Evolutionary conservation across 768 basidiomycete genomes (phyloP).

Genomic region (Suillus subaureus): DNA sequence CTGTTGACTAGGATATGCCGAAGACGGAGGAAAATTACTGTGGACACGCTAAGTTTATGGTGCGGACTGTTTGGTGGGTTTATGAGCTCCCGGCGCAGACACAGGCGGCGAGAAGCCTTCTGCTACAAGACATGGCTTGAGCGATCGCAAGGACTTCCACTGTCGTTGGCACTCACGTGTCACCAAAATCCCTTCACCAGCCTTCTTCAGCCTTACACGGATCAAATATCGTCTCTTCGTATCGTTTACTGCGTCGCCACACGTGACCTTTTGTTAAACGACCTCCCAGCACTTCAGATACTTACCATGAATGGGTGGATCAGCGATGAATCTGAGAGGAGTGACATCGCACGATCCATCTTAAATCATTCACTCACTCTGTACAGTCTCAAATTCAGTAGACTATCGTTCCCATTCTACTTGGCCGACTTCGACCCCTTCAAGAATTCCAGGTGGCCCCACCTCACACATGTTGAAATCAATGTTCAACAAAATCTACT

Average conservation of each 20-base stretch:
- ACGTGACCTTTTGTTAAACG: conserved; percentile 18
- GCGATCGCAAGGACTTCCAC: conserved; percentile 18
- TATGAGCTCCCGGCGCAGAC: conserved; percentile 25
- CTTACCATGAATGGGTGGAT: conserved; percentile 18
- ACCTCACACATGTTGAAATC: conserved; percentile 19
- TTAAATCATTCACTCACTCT: conserved; percentile 13
- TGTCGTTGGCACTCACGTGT: conserved; percentile 22
- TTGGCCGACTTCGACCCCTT: conserved; percentile 7
- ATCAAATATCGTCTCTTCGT: conserved; percentile 12
- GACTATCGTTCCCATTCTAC: too few species aligned
- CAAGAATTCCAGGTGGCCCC: conserved; percentile 19
- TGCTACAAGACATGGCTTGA: conserved; percentile 14
- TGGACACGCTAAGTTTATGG: conserved; percentile 49
- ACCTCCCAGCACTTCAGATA: conserved; percentile 20
- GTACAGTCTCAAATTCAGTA: conserved; percentile 16
- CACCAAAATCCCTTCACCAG: not conserved
- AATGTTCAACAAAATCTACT: not conserved
- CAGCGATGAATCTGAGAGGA: not conserved
- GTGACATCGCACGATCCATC: conserved; percentile 7
- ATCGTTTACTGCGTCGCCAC: conserved; percentile 5
- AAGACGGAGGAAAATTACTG: conserved; percentile 43
- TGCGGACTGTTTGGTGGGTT: conserved; percentile 19
- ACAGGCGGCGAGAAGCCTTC: conserved; percentile 13
- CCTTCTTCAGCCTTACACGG: conserved; percentile 22
- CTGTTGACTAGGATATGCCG: conserved; percentile 42